phyloP scores from a whole-genome alignment of 2,329 filamentous ascomycete species.

The Harringtonia lauricola region DNA sequence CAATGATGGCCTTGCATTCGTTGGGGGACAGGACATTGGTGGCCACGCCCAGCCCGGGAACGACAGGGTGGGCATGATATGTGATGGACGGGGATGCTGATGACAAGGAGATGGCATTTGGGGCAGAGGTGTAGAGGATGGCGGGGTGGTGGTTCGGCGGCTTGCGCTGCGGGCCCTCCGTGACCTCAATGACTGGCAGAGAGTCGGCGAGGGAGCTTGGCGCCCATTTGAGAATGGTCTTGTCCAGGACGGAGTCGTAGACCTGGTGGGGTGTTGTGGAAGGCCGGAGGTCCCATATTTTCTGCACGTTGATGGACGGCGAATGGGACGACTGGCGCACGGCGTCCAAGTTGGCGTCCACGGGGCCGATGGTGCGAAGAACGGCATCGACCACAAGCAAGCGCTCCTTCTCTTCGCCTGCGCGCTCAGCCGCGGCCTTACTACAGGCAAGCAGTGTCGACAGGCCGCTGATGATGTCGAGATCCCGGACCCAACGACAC shows the following conservation, averaged over 20 bases:
- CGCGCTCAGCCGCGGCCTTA: constrained; percentile 23
- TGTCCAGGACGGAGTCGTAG: constrained; percentile 48
- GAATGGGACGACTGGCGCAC: constrained; percentile 17
- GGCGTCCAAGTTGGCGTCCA: constrained; percentile 32
- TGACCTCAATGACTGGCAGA: constrained; percentile 52
- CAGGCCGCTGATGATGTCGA: constrained; percentile 57
- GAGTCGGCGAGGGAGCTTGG: constrained; percentile 24
- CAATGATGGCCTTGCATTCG: constrained; percentile 57
- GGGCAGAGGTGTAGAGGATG: constrained; percentile 49
- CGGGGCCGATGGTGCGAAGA: constrained; percentile 49
- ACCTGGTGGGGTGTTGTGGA: constrained; percentile 26
- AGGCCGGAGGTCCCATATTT: constrained; percentile 48
- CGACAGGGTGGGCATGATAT: constrained; percentile 47
- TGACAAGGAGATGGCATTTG: constrained; percentile 44
- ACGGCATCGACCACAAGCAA: constrained; percentile 53
- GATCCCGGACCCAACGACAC: constrained; percentile 61
- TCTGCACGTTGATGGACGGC: constrained; percentile 43
- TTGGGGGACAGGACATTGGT: constrained; percentile 46
- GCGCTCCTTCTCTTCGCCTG: constrained; percentile 39
- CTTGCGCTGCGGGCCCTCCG: constrained; percentile 46
- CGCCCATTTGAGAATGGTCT: constrained; percentile 34
- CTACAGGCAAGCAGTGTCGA: constrained; percentile 40
- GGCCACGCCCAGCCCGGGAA: constrained; percentile 50
- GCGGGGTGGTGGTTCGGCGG: constrained; percentile 58
- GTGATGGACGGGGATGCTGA: constrained; percentile 32